A percentile compares a stretch with the other conserved stretches of the same genome.
These are phyloP conservation scores for Colletotrichum ledebouriae DNA, from an alignment of 2,329 filamentous ascomycete species.

Conservation along the genomic window DNA sequence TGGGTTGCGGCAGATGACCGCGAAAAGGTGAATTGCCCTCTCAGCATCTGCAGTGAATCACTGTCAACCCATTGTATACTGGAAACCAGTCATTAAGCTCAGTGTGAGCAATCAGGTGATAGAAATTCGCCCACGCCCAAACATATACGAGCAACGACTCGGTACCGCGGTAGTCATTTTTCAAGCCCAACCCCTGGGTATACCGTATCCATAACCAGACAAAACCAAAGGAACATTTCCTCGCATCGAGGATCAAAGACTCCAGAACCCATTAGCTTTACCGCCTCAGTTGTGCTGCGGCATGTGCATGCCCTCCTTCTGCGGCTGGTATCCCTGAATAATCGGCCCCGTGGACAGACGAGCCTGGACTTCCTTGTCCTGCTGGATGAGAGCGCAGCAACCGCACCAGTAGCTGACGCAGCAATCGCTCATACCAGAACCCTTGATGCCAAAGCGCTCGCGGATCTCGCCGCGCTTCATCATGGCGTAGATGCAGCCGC, in stretches of 20 bases:
- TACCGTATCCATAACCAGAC: constrained; percentile 17
- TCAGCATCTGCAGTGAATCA: background rate
- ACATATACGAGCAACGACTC: background rate
- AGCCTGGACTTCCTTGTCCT: constrained; percentile 66
- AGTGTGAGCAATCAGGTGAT: no score
- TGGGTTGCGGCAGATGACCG: no score
- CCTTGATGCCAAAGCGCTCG: constrained; percentile 65
- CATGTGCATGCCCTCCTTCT: constrained; percentile 56
- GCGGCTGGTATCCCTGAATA: constrained; percentile 53
- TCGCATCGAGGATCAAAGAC: no score
- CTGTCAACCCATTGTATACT: background rate
- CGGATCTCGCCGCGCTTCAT: constrained; percentile 68
- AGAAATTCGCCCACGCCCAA: no score
- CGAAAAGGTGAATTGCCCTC: background rate
- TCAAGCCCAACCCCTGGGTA: constrained; percentile 26
- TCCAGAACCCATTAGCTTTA: no score
- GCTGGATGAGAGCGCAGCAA: constrained; percentile 70
- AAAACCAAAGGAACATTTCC: background rate
- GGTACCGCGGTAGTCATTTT: background rate
- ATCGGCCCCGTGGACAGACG: constrained; percentile 47
- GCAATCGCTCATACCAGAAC: constrained; percentile 63
- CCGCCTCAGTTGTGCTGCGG: constrained; percentile 40
- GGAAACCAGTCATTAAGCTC: background rate
- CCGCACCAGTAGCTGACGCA: constrained; percentile 67
- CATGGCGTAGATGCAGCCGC: constrained; percentile 63